Conservation (phyloP, 768 basidiomycete genomes). For the Cyathus striatus region DNA sequence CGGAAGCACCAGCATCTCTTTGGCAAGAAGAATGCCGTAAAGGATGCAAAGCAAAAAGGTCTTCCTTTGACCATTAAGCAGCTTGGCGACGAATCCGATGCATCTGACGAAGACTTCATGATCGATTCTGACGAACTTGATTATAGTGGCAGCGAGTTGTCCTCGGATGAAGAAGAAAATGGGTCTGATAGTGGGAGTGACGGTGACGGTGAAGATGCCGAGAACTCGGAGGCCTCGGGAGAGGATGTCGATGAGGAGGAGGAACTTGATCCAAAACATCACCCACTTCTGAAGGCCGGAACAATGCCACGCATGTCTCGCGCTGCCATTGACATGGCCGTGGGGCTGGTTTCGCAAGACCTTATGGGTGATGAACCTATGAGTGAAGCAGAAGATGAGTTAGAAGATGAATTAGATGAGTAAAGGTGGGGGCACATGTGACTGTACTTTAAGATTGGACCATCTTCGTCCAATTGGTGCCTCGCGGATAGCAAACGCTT, state of each 20-base stretch:
- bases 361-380: conserved; percentile 31
- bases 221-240: conserved; percentile 22
- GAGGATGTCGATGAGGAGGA: conserved; percentile 34
- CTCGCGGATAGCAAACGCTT: too few species aligned
- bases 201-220: conserved; percentile 26
- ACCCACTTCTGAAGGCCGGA: conserved; percentile 61
- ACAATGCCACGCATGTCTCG: conserved; percentile 68
- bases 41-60: conserved; percentile 9
- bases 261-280: conserved; percentile 47
- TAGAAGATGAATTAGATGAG: conserved; percentile 31
- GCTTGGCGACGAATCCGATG: conserved; percentile 37
- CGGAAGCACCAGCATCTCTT: conserved; percentile 50
- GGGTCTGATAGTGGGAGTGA: conserved; percentile 15
- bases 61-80: conserved; percentile 24
- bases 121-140: conserved; percentile 13
- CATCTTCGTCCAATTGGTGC: too few species aligned
- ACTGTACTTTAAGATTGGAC: too few species aligned
- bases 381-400: conserved; percentile 47
- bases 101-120: conserved; percentile 41
- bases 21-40: conserved; percentile 31
- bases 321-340: conserved; percentile 59
- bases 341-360: conserved; percentile 56
- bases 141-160: conserved; percentile 18
- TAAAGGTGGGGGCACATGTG: too few species aligned
- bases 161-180: conserved; percentile 19